Percentiles rank a stretch among this genome's conserved stretches.
These are phyloP conservation scores for Rhododendron molle DNA, from an alignment of 148 eudicot species.

Conservation along the genomic window DNA sequence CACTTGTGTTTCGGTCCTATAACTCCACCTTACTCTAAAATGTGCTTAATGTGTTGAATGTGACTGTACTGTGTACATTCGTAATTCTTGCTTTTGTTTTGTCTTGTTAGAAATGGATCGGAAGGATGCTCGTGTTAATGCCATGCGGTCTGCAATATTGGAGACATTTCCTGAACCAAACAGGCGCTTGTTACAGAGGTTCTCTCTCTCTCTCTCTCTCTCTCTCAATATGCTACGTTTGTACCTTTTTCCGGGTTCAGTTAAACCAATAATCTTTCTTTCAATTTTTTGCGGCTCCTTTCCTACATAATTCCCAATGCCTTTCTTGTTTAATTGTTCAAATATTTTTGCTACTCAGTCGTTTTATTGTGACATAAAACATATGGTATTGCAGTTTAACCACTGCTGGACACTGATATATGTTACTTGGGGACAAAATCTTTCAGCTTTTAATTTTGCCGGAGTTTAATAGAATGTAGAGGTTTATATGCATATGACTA, in stretches of 20 bases:
- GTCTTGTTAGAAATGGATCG: slow-evolving; percentile 57
- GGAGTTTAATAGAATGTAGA: neutral
- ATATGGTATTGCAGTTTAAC: neutral
- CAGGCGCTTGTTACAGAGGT: slow-evolving; percentile 94
- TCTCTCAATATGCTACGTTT: neutral
- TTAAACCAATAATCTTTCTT: neutral
- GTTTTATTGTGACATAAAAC: neutral
- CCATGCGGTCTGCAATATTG: slow-evolving; percentile 77
- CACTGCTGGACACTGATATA: neutral
- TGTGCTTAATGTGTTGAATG: neutral
- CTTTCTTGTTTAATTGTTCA: neutral
- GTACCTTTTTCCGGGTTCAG: neutral
- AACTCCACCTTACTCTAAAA: neutral
- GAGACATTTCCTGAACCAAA: slow-evolving; percentile 98
- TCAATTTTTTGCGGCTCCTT: neutral
- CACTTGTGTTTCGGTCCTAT: neutral
- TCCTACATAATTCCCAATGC: neutral
- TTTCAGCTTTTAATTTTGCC: neutral
- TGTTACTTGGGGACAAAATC: neutral
- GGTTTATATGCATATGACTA: neutral
- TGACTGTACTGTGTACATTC: neutral
- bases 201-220: neutral
- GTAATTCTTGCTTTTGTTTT: slow-evolving; percentile 12
- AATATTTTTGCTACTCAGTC: too few relatives aligned
- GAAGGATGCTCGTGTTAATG: slow-evolving; percentile 79